Percentiles rank a stretch among this genome's conserved stretches.
These are phyloP conservation scores for Tetracladium marchalianum DNA, from an alignment of 495 filamentous ascomycete species.

Conservation along the genomic window DNA sequence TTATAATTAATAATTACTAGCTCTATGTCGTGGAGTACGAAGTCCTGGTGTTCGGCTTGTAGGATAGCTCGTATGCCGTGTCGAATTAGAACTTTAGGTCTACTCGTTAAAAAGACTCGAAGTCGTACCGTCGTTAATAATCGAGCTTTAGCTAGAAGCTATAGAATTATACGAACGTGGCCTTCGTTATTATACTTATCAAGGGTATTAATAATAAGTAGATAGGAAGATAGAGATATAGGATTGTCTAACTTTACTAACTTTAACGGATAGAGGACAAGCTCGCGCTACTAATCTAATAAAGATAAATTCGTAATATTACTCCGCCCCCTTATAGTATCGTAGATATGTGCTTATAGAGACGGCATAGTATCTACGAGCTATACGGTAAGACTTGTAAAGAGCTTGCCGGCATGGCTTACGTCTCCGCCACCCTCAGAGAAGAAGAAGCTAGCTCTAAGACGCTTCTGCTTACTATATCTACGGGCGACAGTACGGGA, in stretches of 20 bases:
- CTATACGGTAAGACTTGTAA: constrained; percentile 7
- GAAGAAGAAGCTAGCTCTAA: constrained; percentile 11
- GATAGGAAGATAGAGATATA: constrained; percentile 5
- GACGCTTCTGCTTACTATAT: background rate
- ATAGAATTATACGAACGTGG: constrained; percentile 13
- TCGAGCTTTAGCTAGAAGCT: constrained; percentile 15
- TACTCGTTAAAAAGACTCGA: constrained; percentile 22
- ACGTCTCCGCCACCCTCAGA: constrained; percentile 10
- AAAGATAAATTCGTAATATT: background rate
- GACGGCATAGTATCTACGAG: background rate
- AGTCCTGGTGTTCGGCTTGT: constrained; percentile 1
- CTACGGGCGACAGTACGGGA: constrained; percentile 23
- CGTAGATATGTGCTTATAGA: background rate
- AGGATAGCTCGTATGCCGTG: constrained; percentile 3
- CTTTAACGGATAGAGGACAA: constrained; percentile 2
- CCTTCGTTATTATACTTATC: constrained; percentile 19
- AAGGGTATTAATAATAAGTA: constrained; percentile 16
- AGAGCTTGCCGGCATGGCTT: constrained; percentile 2
- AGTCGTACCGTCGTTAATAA: constrained; percentile 7
- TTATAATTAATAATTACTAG: constrained; percentile 3
- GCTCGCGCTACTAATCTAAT: constrained; percentile 4
- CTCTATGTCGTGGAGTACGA: constrained; percentile 3
- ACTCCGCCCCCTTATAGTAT: background rate
- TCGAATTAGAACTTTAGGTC: constrained; percentile 22
- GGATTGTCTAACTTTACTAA: constrained; percentile 24